phyloP scores from a whole-genome alignment of 495 filamentous ascomycete genomes.

The Staphylotrichum tortipilum region DNA sequence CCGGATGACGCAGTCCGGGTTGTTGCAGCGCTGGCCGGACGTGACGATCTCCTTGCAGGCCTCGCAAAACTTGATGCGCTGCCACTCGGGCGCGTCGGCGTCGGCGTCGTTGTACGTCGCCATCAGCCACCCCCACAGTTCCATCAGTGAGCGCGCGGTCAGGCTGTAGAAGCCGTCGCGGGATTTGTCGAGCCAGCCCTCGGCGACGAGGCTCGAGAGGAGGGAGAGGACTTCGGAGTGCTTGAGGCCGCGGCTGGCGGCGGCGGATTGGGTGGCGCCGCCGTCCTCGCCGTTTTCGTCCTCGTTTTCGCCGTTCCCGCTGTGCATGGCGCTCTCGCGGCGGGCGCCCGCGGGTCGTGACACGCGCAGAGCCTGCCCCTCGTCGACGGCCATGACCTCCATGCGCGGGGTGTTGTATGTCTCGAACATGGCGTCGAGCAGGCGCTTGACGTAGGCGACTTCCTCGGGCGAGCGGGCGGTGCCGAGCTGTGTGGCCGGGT shows the following conservation, averaged over 20 bases:
- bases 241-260: constrained; percentile 48
- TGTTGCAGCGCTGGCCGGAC: constrained; percentile 70
- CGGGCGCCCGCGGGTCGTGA: constrained; percentile 38
- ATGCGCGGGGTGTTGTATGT: constrained; percentile 63
- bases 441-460: constrained; percentile 76
- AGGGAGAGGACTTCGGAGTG: constrained; percentile 68
- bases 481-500: constrained; percentile 76
- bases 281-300: constrained; percentile 24
- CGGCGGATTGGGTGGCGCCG: constrained; percentile 21
- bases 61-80: constrained; percentile 77
- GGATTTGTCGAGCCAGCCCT: constrained; percentile 79
- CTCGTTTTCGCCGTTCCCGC: constrained; percentile 32
- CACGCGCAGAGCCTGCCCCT: constrained; percentile 65
- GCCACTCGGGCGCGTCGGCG: constrained; percentile 43
- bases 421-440: constrained; percentile 91
- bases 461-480: constrained; percentile 75
- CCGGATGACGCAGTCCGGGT: constrained; percentile 56
- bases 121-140: constrained; percentile 72
- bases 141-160: constrained; percentile 68
- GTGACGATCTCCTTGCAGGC: constrained; percentile 90
- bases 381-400: constrained; percentile 72
- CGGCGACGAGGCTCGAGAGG: constrained; percentile 58
- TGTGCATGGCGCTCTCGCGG: constrained; percentile 34
- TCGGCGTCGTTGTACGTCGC: constrained; percentile 73
- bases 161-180: constrained; percentile 63